Conservation (phyloP, 139 green algal genomes). For the Chara braunii region DNA sequence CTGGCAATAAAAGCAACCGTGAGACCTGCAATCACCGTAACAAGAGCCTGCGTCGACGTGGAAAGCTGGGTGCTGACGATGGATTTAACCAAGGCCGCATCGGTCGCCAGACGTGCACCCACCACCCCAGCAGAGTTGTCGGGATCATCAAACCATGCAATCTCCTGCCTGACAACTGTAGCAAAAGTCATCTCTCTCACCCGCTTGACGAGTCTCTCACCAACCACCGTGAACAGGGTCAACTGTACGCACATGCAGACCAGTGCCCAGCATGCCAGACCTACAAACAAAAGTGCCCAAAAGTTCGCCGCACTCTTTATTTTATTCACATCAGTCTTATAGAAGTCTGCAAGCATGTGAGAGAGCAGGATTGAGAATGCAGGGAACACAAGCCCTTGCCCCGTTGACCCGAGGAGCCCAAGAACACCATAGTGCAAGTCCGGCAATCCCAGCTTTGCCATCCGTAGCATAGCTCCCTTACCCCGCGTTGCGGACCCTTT, state of each 20-base stretch:
- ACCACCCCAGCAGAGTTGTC: slow-evolving; percentile 29
- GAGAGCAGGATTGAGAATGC: slow-evolving; percentile 41
- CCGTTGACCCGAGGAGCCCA: slow-evolving; percentile 10
- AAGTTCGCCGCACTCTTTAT: slow-evolving; percentile 22
- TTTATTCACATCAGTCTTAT: slow-evolving; percentile 10
- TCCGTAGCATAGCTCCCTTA: slow-evolving; percentile 14
- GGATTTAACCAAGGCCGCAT: slow-evolving; percentile 30
- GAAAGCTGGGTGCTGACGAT: slow-evolving; percentile 36
- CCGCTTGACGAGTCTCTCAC: slow-evolving; percentile 23
- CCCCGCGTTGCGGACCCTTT: too few relatives aligned
- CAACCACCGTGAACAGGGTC: slow-evolving; percentile 32
- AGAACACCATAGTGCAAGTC: slow-evolving; percentile 25
- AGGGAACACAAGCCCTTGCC: slow-evolving; percentile 38
- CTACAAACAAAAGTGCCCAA: slow-evolving; percentile 31
- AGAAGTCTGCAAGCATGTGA: slow-evolving; percentile 38
- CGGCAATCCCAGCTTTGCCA: slow-evolving; percentile 10
- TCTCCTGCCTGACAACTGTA: slow-evolving; percentile 43
- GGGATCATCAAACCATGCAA: slow-evolving; percentile 41
- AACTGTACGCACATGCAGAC: slow-evolving; percentile 19
- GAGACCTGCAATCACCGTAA: slow-evolving; percentile 35
- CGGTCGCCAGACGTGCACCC: slow-evolving; percentile 19
- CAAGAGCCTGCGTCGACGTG: slow-evolving; percentile 22
- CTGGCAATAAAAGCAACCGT: slow-evolving; percentile 37
- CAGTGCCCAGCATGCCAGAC: slow-evolving; percentile 5
- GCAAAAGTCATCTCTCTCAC: slow-evolving; percentile 35